phyloP scores from a whole-genome alignment of 768 basidiomycete species.

The Lyophyllum shimeji region DNA sequence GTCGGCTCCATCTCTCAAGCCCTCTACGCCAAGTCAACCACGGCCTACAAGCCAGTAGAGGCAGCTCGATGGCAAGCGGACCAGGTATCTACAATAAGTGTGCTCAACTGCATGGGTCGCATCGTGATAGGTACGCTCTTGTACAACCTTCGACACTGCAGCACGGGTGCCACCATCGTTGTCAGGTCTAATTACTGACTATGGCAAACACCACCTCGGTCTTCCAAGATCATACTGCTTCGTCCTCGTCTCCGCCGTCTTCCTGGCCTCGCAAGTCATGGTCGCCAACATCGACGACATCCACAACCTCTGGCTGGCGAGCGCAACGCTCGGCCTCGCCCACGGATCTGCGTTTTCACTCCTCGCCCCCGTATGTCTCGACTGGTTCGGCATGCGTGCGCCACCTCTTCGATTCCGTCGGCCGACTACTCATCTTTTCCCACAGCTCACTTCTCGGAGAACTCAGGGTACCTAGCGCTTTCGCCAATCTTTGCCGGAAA shows the following conservation, averaged over 20 bases:
- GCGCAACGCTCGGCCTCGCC: conserved; percentile 53
- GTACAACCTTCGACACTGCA: not conserved
- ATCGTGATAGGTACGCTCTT: conserved; percentile 61
- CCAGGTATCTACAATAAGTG: conserved; percentile 81
- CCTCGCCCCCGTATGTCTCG: conserved; percentile 73
- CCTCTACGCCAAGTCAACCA: conserved; percentile 58
- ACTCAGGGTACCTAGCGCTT: conserved; percentile 81
- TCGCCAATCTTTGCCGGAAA: conserved; percentile 81
- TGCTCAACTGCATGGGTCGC: conserved; percentile 81
- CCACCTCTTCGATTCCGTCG: conserved; percentile 12
- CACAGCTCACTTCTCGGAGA: conserved; percentile 74
- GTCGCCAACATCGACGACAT: conserved; percentile 56
- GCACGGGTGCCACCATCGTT: not conserved
- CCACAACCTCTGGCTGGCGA: conserved; percentile 63
- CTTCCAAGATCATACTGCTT: conserved; percentile 71
- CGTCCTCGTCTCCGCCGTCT: conserved; percentile 60
- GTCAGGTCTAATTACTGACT: conserved; percentile 64
- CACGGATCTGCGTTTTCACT: conserved; percentile 76
- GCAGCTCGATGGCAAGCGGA: conserved; percentile 77
- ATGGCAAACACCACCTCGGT: conserved; percentile 50
- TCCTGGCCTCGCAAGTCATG: conserved; percentile 71
- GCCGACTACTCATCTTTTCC: not conserved
- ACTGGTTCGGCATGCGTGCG: conserved; percentile 88
- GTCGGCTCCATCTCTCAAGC: conserved; percentile 73
- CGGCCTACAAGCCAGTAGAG: conserved; percentile 60